These are phyloP conservation scores for Bipolaris victoriae DNA, from an alignment of 2,329 filamentous ascomycete genomes.

Conservation along the genomic window DNA sequence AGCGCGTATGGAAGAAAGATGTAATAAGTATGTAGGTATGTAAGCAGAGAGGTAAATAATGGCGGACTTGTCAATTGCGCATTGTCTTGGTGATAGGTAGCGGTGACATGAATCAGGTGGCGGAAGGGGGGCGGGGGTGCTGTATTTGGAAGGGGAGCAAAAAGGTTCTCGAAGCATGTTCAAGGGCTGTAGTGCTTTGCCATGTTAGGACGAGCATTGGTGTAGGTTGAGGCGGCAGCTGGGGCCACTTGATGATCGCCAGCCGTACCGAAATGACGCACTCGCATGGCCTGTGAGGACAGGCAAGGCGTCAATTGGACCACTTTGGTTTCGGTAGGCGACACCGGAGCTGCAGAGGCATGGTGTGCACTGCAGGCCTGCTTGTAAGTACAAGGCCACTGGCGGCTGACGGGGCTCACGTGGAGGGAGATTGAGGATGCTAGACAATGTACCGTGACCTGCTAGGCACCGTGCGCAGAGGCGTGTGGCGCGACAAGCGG, in stretches of 20 bases:
- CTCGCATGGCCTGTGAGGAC: conserved; percentile 18
- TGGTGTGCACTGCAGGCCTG: conserved; percentile 15
- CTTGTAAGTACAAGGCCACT: conserved; percentile 21
- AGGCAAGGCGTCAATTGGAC: conserved; percentile 26
- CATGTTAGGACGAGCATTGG: conserved; percentile 26
- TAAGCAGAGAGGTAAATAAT: background rate
- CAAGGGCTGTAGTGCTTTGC: conserved; percentile 26
- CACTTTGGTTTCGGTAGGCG: conserved; percentile 43
- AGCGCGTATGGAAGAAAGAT: too few species aligned
- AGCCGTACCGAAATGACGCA: conserved; percentile 41
- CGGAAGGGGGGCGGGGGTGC: too few species aligned
- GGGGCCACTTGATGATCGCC: conserved; percentile 40
- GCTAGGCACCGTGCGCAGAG: conserved; percentile 5
- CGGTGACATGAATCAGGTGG: conserved; percentile 9
- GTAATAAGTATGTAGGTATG: too few species aligned
- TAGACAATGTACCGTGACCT: conserved; percentile 6
- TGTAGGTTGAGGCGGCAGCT: conserved; percentile 24
- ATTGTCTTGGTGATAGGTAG: background rate
- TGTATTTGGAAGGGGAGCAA: conserved; percentile 30
- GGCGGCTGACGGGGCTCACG: conserved; percentile 20
- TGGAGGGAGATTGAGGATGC: conserved; percentile 11
- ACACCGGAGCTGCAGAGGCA: conserved; percentile 20
- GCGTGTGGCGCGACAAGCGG: conserved; percentile 12
- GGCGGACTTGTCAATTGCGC: conserved; percentile 2
- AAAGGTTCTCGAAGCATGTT: conserved; percentile 43